Percentiles rank a stretch among this genome's conserved stretches.
These are phyloP conservation scores for Chrysochromulina tobinii DNA, from an alignment of 78 protist genomes.

Conservation along the genomic window DNA sequence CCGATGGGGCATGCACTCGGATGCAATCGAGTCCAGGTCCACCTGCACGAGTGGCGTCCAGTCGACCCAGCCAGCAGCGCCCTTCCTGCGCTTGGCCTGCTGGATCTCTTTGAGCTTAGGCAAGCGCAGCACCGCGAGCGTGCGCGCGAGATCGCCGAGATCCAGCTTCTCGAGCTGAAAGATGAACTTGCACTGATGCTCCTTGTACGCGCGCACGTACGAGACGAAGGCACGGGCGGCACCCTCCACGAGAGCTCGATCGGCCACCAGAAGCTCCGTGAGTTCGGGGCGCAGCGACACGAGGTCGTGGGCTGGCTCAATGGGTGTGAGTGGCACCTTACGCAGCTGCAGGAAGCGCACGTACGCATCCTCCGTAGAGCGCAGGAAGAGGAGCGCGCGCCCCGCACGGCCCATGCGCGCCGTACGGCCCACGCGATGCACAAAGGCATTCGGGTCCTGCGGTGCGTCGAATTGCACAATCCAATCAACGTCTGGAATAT, in stretches of 20 bases:
- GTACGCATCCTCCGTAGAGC: neutral
- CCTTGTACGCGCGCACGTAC: constrained; percentile 77
- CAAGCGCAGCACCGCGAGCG: neutral
- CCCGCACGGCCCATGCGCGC: constrained; percentile 78
- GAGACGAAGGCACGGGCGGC: constrained; percentile 65
- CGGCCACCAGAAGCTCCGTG: neutral
- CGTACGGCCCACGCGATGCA: constrained; percentile 91
- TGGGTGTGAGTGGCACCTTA: neutral
- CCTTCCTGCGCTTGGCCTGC: neutral
- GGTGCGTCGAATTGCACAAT: constrained; percentile 89
- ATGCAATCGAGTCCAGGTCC: neutral
- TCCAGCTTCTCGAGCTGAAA: constrained; percentile 64
- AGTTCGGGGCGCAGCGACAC: neutral
- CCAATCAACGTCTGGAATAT: constrained; percentile 85
- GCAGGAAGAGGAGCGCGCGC: neutral
- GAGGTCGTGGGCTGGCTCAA: neutral
- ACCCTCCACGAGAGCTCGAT: constrained; percentile 49
- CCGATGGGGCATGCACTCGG: neutral
- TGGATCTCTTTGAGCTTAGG: neutral
- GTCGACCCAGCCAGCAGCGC: neutral
- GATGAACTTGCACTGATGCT: constrained; percentile 72
- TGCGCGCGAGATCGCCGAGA: constrained; percentile 46
- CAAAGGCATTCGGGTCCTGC: constrained; percentile 79
- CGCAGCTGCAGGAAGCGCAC: neutral
- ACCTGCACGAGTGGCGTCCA: neutral